Conservation (phyloP, 1,284 basidiomycete genomes). For the Microbotryum silenes-acaulis region DNA sequence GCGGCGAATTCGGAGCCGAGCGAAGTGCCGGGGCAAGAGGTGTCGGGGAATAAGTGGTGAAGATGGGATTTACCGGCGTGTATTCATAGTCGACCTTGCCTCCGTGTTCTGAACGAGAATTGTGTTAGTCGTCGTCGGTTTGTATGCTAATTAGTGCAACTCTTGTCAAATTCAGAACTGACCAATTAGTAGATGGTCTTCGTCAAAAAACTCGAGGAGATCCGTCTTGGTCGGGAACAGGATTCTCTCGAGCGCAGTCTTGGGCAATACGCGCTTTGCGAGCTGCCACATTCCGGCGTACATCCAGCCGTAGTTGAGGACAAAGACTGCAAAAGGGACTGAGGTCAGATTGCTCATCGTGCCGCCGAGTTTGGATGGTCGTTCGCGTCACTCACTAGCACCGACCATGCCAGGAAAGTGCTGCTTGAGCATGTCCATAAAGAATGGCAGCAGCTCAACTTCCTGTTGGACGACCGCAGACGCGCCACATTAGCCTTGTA, state of each 20-base stretch:
- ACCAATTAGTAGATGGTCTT: slow-evolving; percentile 55
- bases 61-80: slow-evolving; percentile 29
- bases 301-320: slow-evolving; percentile 74
- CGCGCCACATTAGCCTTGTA: too few relatives aligned
- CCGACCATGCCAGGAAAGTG: slow-evolving; percentile 69
- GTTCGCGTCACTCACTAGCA: slow-evolving; percentile 48
- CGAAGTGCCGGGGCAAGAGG: slow-evolving; percentile 10
- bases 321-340: slow-evolving; percentile 50
- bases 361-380: not conserved
- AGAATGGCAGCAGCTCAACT: slow-evolving; percentile 37
- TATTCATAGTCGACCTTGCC: slow-evolving; percentile 30
- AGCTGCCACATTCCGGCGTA: slow-evolving; percentile 69
- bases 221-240: slow-evolving; percentile 61
- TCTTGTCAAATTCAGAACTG: not conserved
- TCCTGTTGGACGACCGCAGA: slow-evolving; percentile 20
- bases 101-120: slow-evolving; percentile 29
- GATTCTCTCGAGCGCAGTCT: slow-evolving; percentile 58
- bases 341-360: not conserved
- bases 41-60: slow-evolving; percentile 26
- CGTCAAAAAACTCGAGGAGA: slow-evolving; percentile 54
- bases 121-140: not conserved
- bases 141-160: not conserved
- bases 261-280: slow-evolving; percentile 64
- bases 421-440: slow-evolving; percentile 45
- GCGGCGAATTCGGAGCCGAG: slow-evolving; percentile 5